phyloP scores from a whole-genome alignment of 2,329 filamentous ascomycete species.

The Colletotrichum sp. region DNA sequence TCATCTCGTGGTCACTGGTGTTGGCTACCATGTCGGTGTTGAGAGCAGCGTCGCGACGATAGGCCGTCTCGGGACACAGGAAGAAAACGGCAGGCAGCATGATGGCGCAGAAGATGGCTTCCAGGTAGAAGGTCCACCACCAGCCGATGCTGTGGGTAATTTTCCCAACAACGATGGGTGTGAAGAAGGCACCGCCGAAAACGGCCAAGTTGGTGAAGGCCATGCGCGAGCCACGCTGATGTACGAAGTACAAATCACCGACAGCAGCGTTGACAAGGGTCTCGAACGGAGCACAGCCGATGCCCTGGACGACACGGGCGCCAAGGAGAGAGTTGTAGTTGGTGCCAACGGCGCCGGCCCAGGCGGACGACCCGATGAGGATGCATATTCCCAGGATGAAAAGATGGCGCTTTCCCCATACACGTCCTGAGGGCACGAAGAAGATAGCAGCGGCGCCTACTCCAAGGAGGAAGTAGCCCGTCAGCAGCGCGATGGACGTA shows the following conservation, averaged over 20 bases:
- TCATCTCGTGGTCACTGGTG: constrained; percentile 29
- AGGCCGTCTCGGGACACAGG: constrained; percentile 83
- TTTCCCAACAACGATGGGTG: constrained; percentile 89
- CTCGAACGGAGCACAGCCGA: constrained; percentile 88
- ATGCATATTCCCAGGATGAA: constrained; percentile 81
- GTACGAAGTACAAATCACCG: constrained; percentile 90
- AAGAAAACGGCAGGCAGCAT: constrained; percentile 76
- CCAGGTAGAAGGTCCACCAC: constrained; percentile 87
- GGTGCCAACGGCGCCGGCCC: constrained; percentile 73
- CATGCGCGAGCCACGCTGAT: constrained; percentile 85
- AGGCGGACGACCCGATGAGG: constrained; percentile 75
- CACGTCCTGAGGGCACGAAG: constrained; percentile 84
- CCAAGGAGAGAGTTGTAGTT: constrained; percentile 77
- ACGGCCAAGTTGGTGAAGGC: constrained; percentile 71
- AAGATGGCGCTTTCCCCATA: constrained; percentile 92
- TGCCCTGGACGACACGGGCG: constrained; percentile 83
- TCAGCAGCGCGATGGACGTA: constrained; percentile 80
- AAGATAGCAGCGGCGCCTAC: constrained; percentile 82
- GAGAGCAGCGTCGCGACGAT: constrained; percentile 66
- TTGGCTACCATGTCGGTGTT: constrained; percentile 71
- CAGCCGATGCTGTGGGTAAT: constrained; percentile 80
- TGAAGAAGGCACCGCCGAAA: constrained; percentile 66
- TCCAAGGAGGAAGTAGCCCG: constrained; percentile 86
- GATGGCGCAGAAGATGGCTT: constrained; percentile 80
- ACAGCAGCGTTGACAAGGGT: constrained; percentile 87